These are phyloP conservation scores for Terana coerulea DNA, from an alignment of 768 basidiomycete species.

Conservation along the genomic window DNA sequence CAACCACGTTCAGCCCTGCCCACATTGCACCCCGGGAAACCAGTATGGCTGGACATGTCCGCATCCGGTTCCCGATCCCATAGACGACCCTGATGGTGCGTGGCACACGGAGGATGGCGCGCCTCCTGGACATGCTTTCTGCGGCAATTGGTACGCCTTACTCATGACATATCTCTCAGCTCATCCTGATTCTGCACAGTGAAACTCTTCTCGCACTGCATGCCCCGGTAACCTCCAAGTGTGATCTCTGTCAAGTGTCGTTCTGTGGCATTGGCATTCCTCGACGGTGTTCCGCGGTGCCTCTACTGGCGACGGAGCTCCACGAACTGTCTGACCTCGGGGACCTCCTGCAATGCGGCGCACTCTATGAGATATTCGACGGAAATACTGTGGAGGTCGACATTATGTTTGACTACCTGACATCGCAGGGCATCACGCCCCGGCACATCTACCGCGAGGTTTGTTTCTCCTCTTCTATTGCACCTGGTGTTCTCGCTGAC, in stretches of 20 bases:
- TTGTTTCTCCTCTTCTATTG: constrained; percentile 16
- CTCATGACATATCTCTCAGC: too few species aligned
- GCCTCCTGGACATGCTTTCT: constrained; percentile 77
- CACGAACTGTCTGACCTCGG: constrained; percentile 62
- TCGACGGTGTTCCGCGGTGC: constrained; percentile 62
- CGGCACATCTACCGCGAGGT: constrained; percentile 78
- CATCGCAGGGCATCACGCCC: constrained; percentile 56
- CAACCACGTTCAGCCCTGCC: constrained; percentile 75
- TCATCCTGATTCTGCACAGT: constrained; percentile 35
- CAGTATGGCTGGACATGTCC: constrained; percentile 78
- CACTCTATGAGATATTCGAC: constrained; percentile 78
- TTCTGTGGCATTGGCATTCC: constrained; percentile 83
- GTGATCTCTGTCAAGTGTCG: constrained; percentile 77
- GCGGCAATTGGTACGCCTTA: constrained; percentile 71
- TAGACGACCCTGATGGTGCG: constrained; percentile 61
- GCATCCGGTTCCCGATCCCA: constrained; percentile 74
- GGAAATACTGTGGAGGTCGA: constrained; percentile 79
- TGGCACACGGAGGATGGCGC: constrained; percentile 76
- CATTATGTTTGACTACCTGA: constrained; percentile 78
- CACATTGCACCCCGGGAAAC: constrained; percentile 70
- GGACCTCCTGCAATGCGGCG: constrained; percentile 75
- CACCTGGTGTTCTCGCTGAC: not conserved
- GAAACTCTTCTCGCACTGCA: constrained; percentile 70
- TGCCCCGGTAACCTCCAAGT: constrained; percentile 77
- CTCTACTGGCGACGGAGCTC: constrained; percentile 57